Conservation (phyloP, 768 basidiomycete genomes). For the Termitomyces sp. region DNA sequence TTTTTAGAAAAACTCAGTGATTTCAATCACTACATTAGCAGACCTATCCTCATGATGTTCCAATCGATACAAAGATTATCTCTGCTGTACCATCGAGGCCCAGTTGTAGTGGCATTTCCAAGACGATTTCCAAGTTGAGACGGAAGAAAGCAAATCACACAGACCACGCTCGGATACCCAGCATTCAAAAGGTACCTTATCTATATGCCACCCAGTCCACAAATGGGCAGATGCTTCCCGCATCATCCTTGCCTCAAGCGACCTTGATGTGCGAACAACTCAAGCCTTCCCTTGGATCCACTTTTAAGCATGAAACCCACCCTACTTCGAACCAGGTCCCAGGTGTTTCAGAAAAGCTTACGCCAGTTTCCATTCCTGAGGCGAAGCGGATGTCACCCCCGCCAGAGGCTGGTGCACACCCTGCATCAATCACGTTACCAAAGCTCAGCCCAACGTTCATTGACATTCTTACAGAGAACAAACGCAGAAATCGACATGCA, state of each 20-base stretch:
- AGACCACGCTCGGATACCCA: slow-evolving; percentile 5
- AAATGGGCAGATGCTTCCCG: background rate
- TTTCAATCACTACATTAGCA: background rate
- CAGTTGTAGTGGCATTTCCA: background rate
- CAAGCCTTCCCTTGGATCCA: background rate
- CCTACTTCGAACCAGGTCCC: background rate
- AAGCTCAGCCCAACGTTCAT: slow-evolving; percentile 5
- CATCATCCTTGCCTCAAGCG: background rate
- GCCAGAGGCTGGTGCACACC: background rate
- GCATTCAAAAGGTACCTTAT: slow-evolving; percentile 13
- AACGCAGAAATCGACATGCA: slow-evolving; percentile 17
- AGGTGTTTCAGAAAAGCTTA: background rate
- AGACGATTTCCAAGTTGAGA: background rate
- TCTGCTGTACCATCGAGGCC: background rate
- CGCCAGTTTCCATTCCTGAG: background rate
- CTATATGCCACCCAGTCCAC: slow-evolving; percentile 4
- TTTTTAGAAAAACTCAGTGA: background rate
- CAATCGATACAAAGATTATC: background rate
- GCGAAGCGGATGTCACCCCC: background rate
- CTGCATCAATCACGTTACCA: background rate
- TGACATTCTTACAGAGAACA: slow-evolving; percentile 14
- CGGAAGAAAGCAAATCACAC: slow-evolving; percentile 9
- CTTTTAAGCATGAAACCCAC: background rate
- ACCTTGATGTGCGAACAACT: background rate
- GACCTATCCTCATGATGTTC: background rate